These are phyloP conservation scores for Cydonia oblonga DNA, from an alignment of 331 rosid species.

Conservation along the genomic window DNA sequence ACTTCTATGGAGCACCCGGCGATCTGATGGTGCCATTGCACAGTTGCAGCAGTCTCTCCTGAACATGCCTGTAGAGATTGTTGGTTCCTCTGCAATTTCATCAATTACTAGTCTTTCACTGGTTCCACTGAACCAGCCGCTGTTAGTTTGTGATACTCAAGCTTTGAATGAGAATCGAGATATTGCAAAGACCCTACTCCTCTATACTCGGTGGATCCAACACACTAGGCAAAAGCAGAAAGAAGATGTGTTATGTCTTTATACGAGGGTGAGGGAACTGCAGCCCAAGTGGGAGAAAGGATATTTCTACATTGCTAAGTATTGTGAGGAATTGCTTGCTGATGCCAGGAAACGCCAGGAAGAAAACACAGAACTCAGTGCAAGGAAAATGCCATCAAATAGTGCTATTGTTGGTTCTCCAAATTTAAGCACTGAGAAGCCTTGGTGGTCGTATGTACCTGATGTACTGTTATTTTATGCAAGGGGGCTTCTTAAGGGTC, in stretches of 20 bases:
- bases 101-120: conserved; percentile 86
- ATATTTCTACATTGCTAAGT: conserved; percentile 79
- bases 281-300: conserved; percentile 99
- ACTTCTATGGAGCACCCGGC: conserved; percentile 87
- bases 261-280: conserved; percentile 80
- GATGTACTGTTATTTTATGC: conserved; percentile 86
- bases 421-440: conserved; percentile 53
- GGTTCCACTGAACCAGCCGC: conserved; percentile 53
- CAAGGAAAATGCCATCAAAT: conserved; percentile 41
- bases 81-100: conserved; percentile 68
- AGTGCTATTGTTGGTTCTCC: conserved; percentile 47
- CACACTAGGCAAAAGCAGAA: conserved; percentile 99
- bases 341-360: conserved; percentile 97
- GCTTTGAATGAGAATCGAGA: conserved; percentile 57
- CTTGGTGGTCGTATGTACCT: conserved; percentile 80
- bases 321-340: conserved; percentile 82
- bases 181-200: conserved; percentile 84
- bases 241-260: conserved; percentile 78
- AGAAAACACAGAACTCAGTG: conserved; percentile 49
- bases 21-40: conserved; percentile 90
- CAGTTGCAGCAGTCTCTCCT: conserved; percentile 81
- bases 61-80: conserved; percentile 69
- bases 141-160: conserved; percentile 56
- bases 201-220: conserved; percentile 91
- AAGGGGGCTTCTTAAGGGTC: conserved; percentile 88